A percentile compares a stretch with the other conserved stretches of the same genome.
Conservation (phyloP, 768 basidiomycete species). For the Coprinopsis marcescibilis region DNA sequence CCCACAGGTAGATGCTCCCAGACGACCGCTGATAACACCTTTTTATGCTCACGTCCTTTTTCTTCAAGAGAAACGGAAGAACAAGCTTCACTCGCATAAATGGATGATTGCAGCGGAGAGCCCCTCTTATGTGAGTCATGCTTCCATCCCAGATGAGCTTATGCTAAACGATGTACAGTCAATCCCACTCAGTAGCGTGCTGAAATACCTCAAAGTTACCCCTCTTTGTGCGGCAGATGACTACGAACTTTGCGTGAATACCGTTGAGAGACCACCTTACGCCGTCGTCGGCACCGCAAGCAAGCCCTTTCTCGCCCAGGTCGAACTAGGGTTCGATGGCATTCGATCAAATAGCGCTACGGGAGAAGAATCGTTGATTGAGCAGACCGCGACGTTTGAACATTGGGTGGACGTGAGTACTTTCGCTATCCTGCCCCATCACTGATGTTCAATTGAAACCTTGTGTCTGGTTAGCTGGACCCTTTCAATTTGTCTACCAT, state of each 20-base stretch:
- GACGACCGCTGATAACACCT: not conserved
- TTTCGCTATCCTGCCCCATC: not conserved
- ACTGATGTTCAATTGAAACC: not conserved
- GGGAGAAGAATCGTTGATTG: not conserved
- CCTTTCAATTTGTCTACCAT: conserved; percentile 26
- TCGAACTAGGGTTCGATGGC: conserved; percentile 41
- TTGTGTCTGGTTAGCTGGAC: conserved; percentile 31
- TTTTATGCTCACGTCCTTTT: not conserved
- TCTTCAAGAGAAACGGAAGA: conserved; percentile 22
- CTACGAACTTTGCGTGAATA: conserved; percentile 14
- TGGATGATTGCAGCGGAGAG: conserved; percentile 54
- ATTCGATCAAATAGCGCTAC: conserved; percentile 12
- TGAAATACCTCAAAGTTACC: conserved; percentile 33
- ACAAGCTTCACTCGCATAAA: conserved; percentile 34
- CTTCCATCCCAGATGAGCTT: not conserved
- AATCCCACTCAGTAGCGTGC: conserved; percentile 40
- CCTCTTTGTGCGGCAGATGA: conserved; percentile 18
- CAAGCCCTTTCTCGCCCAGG: conserved; percentile 39
- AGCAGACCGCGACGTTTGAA: conserved; percentile 37
- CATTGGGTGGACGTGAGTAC: conserved; percentile 51
- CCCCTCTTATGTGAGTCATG: conserved; percentile 41
- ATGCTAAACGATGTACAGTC: conserved; percentile 22
- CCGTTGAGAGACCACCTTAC: conserved; percentile 36
- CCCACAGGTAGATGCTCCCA: conserved; percentile 28
- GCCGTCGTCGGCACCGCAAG: conserved; percentile 36